A percentile compares a stretch with the other conserved stretches of the same genome.
Evolutionary conservation across 139 green algal species (phyloP).

Genomic region (Medakamo hakoo): DNA sequence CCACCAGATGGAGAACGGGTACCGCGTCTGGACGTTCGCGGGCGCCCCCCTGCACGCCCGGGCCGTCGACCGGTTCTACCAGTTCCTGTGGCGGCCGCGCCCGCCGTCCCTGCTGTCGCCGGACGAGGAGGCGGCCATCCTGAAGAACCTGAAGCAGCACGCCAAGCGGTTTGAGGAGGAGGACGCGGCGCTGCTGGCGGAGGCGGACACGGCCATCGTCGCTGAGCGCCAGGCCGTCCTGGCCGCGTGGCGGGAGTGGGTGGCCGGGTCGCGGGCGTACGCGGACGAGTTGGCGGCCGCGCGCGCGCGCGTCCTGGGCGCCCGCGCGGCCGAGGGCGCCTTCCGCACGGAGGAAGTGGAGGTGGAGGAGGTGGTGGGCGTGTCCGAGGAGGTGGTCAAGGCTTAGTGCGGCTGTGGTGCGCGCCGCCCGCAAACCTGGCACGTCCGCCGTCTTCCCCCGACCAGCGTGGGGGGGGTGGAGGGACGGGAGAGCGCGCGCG

Average conservation of each 20-base stretch:
- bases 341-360: not conserved
- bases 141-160: constrained; percentile 83
- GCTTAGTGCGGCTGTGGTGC: no score
- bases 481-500: no score
- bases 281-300: not conserved
- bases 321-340: not conserved
- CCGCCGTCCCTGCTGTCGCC: constrained; percentile 56
- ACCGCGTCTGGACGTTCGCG: constrained; percentile 71
- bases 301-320: not conserved
- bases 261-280: not conserved
- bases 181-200: constrained; percentile 63
- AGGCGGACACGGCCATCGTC: constrained; percentile 7
- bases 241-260: not conserved
- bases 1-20: constrained; percentile 97
- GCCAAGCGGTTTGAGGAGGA: constrained; percentile 86
- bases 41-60: constrained; percentile 67
- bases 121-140: constrained; percentile 80
- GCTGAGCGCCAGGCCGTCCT: no score
- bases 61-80: constrained; percentile 69
- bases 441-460: no score
- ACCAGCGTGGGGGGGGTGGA: no score
- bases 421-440: no score
- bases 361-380: not conserved
- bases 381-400: not conserved
- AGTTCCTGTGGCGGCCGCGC: constrained; percentile 91